A percentile compares a stretch with the other conserved stretches of the same genome.
phyloP scores from a whole-genome alignment of 305 asterid genomes.

The Fraxinus ornus region DNA sequence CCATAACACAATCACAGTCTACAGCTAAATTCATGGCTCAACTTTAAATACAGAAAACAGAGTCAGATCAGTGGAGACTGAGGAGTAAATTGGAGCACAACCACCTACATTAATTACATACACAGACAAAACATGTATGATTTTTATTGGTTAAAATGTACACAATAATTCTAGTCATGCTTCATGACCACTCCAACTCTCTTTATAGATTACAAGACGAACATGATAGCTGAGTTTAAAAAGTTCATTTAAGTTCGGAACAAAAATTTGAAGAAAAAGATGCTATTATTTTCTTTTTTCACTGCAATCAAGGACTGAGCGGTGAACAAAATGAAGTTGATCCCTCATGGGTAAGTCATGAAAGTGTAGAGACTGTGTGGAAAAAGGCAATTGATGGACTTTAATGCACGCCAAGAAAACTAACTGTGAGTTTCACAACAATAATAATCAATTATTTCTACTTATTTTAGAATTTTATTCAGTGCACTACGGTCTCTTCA shows the following conservation, averaged over 20 bases:
- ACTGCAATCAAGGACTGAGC: not conserved
- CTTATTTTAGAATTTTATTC: not conserved
- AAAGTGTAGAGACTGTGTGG: constrained; percentile 19
- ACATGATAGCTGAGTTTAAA: not conserved
- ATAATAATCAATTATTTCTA: constrained; percentile 13
- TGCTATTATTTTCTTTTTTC: not conserved
- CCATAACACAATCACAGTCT: not conserved
- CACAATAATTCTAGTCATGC: not conserved
- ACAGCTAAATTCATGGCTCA: not conserved
- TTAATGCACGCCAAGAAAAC: constrained; percentile 35
- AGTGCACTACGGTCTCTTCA: constrained; percentile 54
- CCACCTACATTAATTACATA: not conserved
- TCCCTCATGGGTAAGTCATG: constrained; percentile 21
- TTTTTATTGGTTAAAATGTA: not conserved
- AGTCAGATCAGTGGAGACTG: not conserved
- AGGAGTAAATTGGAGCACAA: not conserved
- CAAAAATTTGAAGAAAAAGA: not conserved
- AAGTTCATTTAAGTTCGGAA: not conserved
- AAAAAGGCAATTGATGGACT: constrained; percentile 24
- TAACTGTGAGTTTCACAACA: constrained; percentile 10
- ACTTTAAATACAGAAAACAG: not conserved
- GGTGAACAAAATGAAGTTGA: not conserved
- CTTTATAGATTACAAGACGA: not conserved
- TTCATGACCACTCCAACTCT: not conserved
- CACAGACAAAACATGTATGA: not conserved